phyloP scores from a whole-genome alignment of 352 stramenopile genomes.

The Phytophthora idaei region DNA sequence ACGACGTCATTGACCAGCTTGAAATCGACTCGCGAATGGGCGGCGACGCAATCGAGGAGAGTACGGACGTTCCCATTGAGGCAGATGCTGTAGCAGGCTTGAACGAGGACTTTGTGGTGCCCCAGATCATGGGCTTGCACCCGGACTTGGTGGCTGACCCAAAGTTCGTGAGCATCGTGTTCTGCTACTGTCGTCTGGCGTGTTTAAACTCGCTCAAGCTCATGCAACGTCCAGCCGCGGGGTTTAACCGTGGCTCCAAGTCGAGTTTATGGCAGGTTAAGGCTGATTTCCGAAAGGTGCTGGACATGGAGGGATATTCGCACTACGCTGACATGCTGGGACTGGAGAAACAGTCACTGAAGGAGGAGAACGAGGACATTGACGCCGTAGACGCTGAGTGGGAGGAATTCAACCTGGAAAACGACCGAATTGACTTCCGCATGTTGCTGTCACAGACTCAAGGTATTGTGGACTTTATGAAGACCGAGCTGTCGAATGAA shows the following conservation, averaged over 20 bases:
- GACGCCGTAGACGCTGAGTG: slow-evolving; percentile 78
- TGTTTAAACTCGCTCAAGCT: slow-evolving; percentile 88
- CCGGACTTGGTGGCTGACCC: slow-evolving; percentile 77
- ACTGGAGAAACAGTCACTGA: slow-evolving; percentile 42
- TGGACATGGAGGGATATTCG: slow-evolving; percentile 75
- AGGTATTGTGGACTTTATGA: slow-evolving; percentile 67
- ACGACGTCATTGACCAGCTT: slow-evolving; percentile 73
- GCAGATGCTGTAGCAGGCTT: background rate
- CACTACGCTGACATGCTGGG: slow-evolving; percentile 83
- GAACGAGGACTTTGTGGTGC: slow-evolving; percentile 49
- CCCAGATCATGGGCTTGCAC: slow-evolving; percentile 79
- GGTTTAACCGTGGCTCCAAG: slow-evolving; percentile 61
- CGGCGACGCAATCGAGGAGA: background rate
- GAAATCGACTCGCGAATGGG: slow-evolving; percentile 51
- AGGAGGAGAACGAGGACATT: slow-evolving; percentile 32
- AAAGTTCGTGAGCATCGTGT: slow-evolving; percentile 79
- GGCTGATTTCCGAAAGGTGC: slow-evolving; percentile 77
- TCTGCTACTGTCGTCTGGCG: slow-evolving; percentile 82
- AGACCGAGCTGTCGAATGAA: slow-evolving; percentile 65
- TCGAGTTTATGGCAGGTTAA: slow-evolving; percentile 86
- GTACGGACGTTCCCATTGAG: background rate
- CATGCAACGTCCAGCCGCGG: slow-evolving; percentile 55
- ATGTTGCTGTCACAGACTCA: slow-evolving; percentile 76
- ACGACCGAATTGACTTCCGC: slow-evolving; percentile 87
- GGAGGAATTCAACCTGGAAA: slow-evolving; percentile 87